Percentiles rank a stretch among this genome's conserved stretches.
phyloP scores from a whole-genome alignment of 1,139 yeast genomes.

The Wickerhamomyces sp. region DNA sequence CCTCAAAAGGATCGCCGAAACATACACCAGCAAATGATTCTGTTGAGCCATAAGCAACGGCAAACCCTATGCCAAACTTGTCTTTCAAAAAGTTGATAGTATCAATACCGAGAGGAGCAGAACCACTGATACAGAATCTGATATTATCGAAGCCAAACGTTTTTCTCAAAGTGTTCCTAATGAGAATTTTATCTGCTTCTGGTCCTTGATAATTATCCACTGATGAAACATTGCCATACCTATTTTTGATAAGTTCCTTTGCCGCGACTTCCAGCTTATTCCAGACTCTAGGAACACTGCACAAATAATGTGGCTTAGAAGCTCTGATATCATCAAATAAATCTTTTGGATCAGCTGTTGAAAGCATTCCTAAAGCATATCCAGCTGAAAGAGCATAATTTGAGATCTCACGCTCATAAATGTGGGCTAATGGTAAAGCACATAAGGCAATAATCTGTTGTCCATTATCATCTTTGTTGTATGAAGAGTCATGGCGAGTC shows the following conservation, averaged over 20 bases:
- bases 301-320: slow-evolving; percentile 44
- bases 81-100: slow-evolving; percentile 49
- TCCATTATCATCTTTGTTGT: slow-evolving; percentile 15
- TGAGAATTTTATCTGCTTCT: slow-evolving; percentile 12
- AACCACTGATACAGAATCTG: slow-evolving; percentile 40
- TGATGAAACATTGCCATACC: slow-evolving; percentile 13
- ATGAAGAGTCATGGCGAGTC: slow-evolving; percentile 3
- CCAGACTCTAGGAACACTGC: slow-evolving; percentile 59
- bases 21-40: slow-evolving; percentile 57
- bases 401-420: slow-evolving; percentile 32
- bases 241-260: slow-evolving; percentile 25
- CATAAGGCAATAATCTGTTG: slow-evolving; percentile 19
- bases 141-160: slow-evolving; percentile 48
- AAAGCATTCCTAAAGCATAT: slow-evolving; percentile 37
- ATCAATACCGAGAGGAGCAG: slow-evolving; percentile 55
- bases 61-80: slow-evolving; percentile 43
- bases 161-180: slow-evolving; percentile 36
- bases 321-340: slow-evolving; percentile 49
- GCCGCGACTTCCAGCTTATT: slow-evolving; percentile 48
- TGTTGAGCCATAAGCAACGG: slow-evolving; percentile 59
- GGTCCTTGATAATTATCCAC: slow-evolving; percentile 1
- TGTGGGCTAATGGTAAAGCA: slow-evolving; percentile 47
- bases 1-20: slow-evolving; percentile 33
- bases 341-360: slow-evolving; percentile 22
- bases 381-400: slow-evolving; percentile 18